Conservation (phyloP, 331 rosid species). For the Cydonia oblonga region DNA sequence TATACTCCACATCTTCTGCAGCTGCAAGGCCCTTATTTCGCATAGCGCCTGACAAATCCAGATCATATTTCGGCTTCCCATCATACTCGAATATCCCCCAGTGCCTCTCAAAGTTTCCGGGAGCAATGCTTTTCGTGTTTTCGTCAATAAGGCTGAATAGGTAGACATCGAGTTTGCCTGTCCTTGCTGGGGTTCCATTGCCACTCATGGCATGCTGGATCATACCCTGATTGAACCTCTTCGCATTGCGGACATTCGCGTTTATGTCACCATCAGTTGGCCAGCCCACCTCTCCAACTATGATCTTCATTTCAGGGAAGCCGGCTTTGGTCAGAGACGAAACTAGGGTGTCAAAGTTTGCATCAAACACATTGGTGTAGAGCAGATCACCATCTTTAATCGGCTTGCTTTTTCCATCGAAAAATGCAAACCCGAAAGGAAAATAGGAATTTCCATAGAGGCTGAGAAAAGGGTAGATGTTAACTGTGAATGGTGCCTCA, state of each 20-base stretch:
- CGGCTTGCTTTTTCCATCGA: constrained; percentile 52
- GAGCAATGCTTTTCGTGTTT: constrained; percentile 55
- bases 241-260: constrained; percentile 50
- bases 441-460: constrained; percentile 57
- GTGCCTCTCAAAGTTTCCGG: constrained; percentile 80
- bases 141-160: constrained; percentile 73
- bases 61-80: constrained; percentile 71
- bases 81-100: constrained; percentile 83
- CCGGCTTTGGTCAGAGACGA: constrained; percentile 60
- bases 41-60: constrained; percentile 40
- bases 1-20: constrained; percentile 53
- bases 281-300: constrained; percentile 90
- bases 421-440: constrained; percentile 75
- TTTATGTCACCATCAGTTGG: constrained; percentile 70
- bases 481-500: constrained; percentile 72
- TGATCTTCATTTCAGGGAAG: constrained; percentile 45
- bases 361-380: constrained; percentile 78
- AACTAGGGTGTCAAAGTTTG: constrained; percentile 68
- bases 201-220: constrained; percentile 54
- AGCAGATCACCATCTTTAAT: constrained; percentile 41
- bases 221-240: constrained; percentile 64
- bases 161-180: constrained; percentile 43
- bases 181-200: constrained; percentile 62
- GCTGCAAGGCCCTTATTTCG: constrained; percentile 36
- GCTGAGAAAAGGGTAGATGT: constrained; percentile 74